A percentile compares a stretch with the other conserved stretches of the same genome.
phyloP scores from a whole-genome alignment of 257 asterid genomes.

The Capsicum chinense region DNA sequence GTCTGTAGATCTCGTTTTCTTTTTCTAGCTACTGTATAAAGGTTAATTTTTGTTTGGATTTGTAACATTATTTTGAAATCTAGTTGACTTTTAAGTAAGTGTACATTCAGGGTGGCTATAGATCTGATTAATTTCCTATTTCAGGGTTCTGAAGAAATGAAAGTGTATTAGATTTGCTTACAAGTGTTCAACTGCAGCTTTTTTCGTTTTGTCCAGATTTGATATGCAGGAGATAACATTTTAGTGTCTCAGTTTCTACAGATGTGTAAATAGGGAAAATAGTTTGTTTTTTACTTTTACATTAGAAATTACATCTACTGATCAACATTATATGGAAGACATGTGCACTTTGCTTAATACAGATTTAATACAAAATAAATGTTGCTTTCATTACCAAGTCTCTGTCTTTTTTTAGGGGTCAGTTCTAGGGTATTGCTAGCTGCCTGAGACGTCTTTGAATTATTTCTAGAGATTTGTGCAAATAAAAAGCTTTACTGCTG shows the following conservation, averaged over 20 bases:
- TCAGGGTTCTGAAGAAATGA: conserved; percentile 42
- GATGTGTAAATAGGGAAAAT: conserved; percentile 1
- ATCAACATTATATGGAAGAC: too few relatives aligned
- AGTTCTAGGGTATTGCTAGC: not conserved
- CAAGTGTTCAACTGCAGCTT: not conserved
- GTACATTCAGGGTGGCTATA: not conserved
- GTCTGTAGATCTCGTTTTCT: conserved; percentile 40
- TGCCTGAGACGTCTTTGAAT: not conserved
- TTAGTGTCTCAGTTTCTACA: not conserved
- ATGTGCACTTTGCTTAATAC: too few relatives aligned
- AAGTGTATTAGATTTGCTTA: conserved; percentile 3
- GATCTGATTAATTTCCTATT: conserved; percentile 46
- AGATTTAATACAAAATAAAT: too few relatives aligned
- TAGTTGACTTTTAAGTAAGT: not conserved
- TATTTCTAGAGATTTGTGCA: not conserved
- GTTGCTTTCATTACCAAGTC: not conserved
- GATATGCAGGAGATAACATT: not conserved
- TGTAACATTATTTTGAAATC: too few relatives aligned
- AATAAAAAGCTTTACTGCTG: not conserved
- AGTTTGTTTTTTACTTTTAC: not conserved
- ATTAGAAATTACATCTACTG: too few relatives aligned
- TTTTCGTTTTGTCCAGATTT: not conserved
- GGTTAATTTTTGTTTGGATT: not conserved
- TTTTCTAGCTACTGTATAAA: conserved; percentile 29
- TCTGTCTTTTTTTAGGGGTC: not conserved